Percentiles rank a stretch among this genome's conserved stretches.
phyloP scores from a whole-genome alignment of 108 stramenopile species.

The Discostella pseudostelligera region DNA sequence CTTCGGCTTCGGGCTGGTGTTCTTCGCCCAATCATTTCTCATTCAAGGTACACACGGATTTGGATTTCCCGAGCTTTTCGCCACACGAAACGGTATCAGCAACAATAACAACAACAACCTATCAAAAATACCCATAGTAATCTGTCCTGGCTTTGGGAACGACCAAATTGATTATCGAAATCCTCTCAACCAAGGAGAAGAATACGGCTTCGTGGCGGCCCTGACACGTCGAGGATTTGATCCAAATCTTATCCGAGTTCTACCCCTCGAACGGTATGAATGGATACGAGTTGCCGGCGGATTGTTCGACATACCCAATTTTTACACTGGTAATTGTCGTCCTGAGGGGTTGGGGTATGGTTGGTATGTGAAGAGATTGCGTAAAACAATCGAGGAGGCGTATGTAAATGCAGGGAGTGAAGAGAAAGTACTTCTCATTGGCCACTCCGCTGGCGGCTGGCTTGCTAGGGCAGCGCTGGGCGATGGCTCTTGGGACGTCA shows the following conservation, averaged over 20 bases:
- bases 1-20: too few relatives aligned
- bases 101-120: neutral
- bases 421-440: conserved; percentile 66
- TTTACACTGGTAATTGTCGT: conserved; percentile 61
- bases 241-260: conserved; percentile 54
- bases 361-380: conserved; percentile 82
- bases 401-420: conserved; percentile 36
- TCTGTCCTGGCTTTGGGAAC: conserved; percentile 86
- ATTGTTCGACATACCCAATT: conserved; percentile 64
- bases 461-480: conserved; percentile 86
- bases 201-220: conserved; percentile 48
- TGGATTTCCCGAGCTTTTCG: too few relatives aligned
- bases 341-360: conserved; percentile 74
- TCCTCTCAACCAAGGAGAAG: conserved; percentile 48
- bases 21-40: too few relatives aligned
- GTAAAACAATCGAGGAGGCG: conserved; percentile 49
- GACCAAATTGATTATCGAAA: conserved; percentile 69
- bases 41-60: too few relatives aligned
- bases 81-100: too few relatives aligned
- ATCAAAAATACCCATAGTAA: conserved; percentile 36
- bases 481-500: conserved; percentile 55
- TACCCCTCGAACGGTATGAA: conserved; percentile 77
- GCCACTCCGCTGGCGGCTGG: conserved; percentile 91
- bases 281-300: conserved; percentile 85
- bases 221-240: conserved; percentile 54